Conservation (phyloP, 257 asterid species). For the Plantago elongata region DNA sequence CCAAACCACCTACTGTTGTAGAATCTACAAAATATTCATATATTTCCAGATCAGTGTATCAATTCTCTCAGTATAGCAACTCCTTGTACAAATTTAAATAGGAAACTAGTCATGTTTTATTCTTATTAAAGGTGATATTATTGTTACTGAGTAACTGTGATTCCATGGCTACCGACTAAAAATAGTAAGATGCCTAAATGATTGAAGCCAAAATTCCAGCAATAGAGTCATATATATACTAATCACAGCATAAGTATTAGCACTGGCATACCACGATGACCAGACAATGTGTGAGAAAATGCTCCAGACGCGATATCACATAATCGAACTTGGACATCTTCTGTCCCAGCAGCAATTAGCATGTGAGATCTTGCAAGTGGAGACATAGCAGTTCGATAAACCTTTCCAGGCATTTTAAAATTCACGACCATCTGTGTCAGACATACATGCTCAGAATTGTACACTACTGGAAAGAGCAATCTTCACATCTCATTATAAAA, state of each 20-base stretch:
- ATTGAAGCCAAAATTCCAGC: too few species aligned
- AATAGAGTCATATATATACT: background rate
- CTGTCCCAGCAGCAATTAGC: slow-evolving; percentile 95
- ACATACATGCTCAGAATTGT: slow-evolving; percentile 18
- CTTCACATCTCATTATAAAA: slow-evolving; percentile 1
- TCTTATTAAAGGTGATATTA: too few species aligned
- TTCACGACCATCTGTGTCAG: slow-evolving; percentile 61
- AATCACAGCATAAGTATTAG: slow-evolving; percentile 11
- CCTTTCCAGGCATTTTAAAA: slow-evolving; percentile 99
- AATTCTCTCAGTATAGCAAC: too few species aligned
- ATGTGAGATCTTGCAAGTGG: slow-evolving; percentile 79
- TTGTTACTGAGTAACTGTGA: too few species aligned
- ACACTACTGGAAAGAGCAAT: slow-evolving; percentile 5
- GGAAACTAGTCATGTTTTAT: too few species aligned
- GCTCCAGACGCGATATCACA: slow-evolving; percentile 98
- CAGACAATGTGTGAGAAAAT: slow-evolving; percentile 94
- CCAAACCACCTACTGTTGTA: too few species aligned
- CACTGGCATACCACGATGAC: slow-evolving; percentile 87
- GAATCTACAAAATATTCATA: too few species aligned
- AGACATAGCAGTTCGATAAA: slow-evolving; percentile 88
- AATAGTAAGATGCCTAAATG: too few species aligned
- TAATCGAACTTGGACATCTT: slow-evolving; percentile 97
- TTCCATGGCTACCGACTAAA: too few species aligned
- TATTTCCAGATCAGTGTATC: too few species aligned
- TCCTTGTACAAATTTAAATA: too few species aligned